Conservation (phyloP, 352 stramenopile species). For the Phytophthora cactorum region DNA sequence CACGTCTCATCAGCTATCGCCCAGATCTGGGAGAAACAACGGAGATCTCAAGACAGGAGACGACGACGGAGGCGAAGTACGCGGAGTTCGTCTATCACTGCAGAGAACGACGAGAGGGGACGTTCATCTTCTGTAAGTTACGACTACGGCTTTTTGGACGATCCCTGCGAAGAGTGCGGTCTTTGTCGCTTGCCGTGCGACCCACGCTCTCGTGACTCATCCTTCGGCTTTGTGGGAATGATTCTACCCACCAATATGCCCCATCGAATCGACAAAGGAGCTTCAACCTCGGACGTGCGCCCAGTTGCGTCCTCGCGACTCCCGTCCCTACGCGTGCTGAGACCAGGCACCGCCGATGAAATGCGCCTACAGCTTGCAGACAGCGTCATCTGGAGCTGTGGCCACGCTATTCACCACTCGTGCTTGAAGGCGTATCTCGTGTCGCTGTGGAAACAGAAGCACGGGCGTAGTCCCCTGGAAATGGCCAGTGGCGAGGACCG, state of each 20-base stretch:
- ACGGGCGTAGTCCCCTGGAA: constrained; percentile 49
- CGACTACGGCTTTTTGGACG: constrained; percentile 30
- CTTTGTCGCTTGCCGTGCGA: constrained; percentile 73
- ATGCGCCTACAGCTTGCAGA: constrained; percentile 50
- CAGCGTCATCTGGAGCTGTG: constrained; percentile 71
- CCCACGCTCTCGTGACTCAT: constrained; percentile 37
- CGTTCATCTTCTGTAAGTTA: constrained; percentile 29
- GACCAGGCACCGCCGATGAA: constrained; percentile 35
- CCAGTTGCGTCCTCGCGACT: constrained; percentile 23
- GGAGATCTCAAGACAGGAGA: constrained; percentile 36
- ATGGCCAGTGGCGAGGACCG: constrained; percentile 59
- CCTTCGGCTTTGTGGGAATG: constrained; percentile 77
- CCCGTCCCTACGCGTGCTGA: constrained; percentile 36
- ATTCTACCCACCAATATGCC: constrained; percentile 63
- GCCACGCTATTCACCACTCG: constrained; percentile 68
- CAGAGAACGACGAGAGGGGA: constrained; percentile 20
- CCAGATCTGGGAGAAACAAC: constrained; percentile 56
- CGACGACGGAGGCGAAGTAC: constrained; percentile 43
- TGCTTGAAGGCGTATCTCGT: constrained; percentile 78
- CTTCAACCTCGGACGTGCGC: constrained; percentile 9
- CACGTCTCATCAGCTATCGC: constrained; percentile 73
- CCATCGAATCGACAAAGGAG: constrained; percentile 41
- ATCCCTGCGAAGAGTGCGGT: constrained; percentile 60
- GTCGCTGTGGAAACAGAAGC: constrained; percentile 72
- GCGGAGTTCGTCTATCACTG: constrained; percentile 34